Evolutionary conservation across 345 rosid genomes (phyloP).

Genomic region (Eucalyptus tenuipes): DNA sequence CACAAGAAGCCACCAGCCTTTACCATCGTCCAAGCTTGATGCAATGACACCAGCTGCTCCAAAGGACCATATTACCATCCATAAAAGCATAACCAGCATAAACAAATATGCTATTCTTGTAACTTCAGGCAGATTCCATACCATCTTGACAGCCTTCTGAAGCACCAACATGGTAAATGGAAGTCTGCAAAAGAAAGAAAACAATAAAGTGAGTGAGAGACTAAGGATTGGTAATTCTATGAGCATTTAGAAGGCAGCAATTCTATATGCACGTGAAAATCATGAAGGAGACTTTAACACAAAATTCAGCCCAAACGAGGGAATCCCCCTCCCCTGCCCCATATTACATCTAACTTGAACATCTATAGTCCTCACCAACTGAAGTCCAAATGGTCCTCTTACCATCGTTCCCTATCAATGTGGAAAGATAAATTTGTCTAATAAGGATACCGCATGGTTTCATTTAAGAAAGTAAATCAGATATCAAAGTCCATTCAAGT

Average conservation of each 20-base stretch:
- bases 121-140: constrained; percentile 90
- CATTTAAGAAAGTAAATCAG: not conserved
- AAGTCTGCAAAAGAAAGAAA: constrained; percentile 42
- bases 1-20: constrained; percentile 96
- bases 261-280: not conserved
- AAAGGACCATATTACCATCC: constrained; percentile 92
- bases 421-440: not conserved
- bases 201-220: not conserved
- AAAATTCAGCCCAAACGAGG: not conserved
- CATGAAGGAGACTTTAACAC: not conserved
- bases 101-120: constrained; percentile 67
- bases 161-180: constrained; percentile 89
- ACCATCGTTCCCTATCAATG: not conserved
- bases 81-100: constrained; percentile 63
- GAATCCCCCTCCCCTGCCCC: not conserved
- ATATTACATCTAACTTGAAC: not conserved
- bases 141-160: constrained; percentile 74
- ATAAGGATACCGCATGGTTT: not conserved
- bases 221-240: not conserved
- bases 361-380: not conserved
- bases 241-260: not conserved
- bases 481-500: not conserved
- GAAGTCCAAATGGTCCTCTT: not conserved
- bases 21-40: constrained; percentile 50
- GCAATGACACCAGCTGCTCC: constrained; percentile 94